Percentiles rank a stretch among this genome's conserved stretches.
phyloP scores from a whole-genome alignment of 441 rosid species.

The Adansonia rubrostipa region DNA sequence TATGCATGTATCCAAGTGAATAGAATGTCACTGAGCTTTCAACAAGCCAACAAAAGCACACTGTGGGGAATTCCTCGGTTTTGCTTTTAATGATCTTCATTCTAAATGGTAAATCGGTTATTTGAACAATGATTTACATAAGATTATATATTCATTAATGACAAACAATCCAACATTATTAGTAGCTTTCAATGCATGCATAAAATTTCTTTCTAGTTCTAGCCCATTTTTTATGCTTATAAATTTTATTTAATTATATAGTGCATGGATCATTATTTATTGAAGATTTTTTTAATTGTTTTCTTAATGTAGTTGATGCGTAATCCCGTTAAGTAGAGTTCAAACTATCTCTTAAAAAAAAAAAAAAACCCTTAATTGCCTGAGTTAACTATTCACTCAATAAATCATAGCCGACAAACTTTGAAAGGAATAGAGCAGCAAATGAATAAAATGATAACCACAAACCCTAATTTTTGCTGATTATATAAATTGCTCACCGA shows the following conservation, averaged over 20 bases:
- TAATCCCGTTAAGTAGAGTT: too few relatives aligned
- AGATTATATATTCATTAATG: background rate
- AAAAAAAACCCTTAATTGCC: background rate
- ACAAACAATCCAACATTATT: background rate
- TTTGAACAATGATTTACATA: slow-evolving; percentile 2
- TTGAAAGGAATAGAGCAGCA: background rate
- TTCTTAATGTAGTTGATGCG: too few relatives aligned
- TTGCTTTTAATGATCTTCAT: background rate
- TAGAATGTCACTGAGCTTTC: background rate
- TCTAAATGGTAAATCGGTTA: background rate
- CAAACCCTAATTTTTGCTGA: slow-evolving; percentile 6
- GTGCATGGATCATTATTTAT: background rate
- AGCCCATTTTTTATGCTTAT: background rate
- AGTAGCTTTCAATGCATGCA: background rate
- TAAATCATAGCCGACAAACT: slow-evolving; percentile 13
- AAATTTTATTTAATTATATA: background rate
- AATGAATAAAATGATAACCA: background rate
- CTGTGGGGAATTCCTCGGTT: slow-evolving; percentile 5
- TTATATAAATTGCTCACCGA: background rate
- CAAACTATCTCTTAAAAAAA: too few relatives aligned
- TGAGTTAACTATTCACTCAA: background rate
- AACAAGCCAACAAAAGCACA: slow-evolving; percentile 5
- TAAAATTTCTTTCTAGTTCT: too few relatives aligned
- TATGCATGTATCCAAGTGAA: background rate
- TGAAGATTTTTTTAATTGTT: background rate